Evolutionary conservation across 352 stramenopile genomes (phyloP), one percentile per base, ranked within the genome.

Genomic region (Phytophthora rubi): DNA sequence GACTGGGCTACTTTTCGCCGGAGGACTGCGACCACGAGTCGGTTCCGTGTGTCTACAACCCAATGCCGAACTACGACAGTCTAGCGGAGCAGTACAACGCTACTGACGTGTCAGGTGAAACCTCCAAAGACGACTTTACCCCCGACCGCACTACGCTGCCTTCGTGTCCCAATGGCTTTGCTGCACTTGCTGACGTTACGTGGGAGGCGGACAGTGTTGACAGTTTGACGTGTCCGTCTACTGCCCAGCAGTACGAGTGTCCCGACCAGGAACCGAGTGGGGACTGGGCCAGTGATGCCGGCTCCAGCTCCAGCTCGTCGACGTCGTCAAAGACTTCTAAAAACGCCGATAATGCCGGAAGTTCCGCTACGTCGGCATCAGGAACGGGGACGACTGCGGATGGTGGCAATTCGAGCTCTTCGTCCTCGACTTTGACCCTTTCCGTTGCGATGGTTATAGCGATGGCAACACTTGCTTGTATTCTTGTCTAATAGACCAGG

Each of bases 1-100:
- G 90, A 8, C 52, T 96, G 6, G 90, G 90, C 0, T 97, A 93
- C 68, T 95, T 88, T 49, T 80, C 73, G 10, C 88, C 88, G 0
- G 77, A 79, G 10, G 65, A 86, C 35, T 97, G 88, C 52, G 82
- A 95, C 39, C 78, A 94, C 53, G 57, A 75, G 6, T 74, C 62
- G 21, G 78, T 80, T 12, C 48, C 68, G 10, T 97, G 90, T 63
- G 68, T 68, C 12, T 96, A 90, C 71, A 89, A 88, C 32, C 76
- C 65, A 3, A 92, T 91, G 76, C 86, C 86, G n/a, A 92, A 92
- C 58, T 95, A 72, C 59, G 63, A 90, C 8, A 70, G 60, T 33
- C 56, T 97, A 2, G 69, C 74, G 1, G 53, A 65, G 16, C 65
- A 86, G 52, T 93, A 87, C 61, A 82, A 82, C 26, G 61, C 58